Evolutionary conservation across 1,139 yeast species (phyloP).

Genomic region (Candida sp.): DNA sequence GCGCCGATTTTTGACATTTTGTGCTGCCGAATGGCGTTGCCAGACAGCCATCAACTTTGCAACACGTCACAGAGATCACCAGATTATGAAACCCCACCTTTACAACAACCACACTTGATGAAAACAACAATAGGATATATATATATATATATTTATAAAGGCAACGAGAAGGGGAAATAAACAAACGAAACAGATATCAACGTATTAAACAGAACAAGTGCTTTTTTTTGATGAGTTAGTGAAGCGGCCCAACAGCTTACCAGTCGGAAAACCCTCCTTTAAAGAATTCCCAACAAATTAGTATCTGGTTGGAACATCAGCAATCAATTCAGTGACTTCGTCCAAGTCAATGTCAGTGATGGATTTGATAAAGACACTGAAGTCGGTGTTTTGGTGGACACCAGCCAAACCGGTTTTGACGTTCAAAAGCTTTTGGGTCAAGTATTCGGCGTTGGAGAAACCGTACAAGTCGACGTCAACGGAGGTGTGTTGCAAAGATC

Average conservation of each 20-base stretch:
- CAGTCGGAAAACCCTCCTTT: background rate
- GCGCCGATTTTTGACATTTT: background rate
- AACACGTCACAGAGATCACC: too few relatives aligned
- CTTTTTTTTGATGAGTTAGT: too few relatives aligned
- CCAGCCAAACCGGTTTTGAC: constrained; percentile 58
- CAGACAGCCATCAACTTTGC: too few relatives aligned
- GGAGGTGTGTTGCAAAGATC: constrained; percentile 90
- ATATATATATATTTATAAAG: background rate
- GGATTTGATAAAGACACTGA: constrained; percentile 71
- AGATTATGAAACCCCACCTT: too few relatives aligned
- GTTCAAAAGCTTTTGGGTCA: constrained; percentile 37
- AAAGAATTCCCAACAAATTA: constrained; percentile 6
- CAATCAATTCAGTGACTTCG: constrained; percentile 51
- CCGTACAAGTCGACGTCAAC: constrained; percentile 90
- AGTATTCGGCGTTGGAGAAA: constrained; percentile 55
- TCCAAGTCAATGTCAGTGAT: constrained; percentile 59
- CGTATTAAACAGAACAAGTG: background rate
- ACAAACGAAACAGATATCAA: background rate
- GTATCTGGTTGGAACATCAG: constrained; percentile 24
- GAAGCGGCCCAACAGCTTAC: too few relatives aligned
- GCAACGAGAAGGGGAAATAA: background rate
- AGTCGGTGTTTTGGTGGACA: constrained; percentile 82
- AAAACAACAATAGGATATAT: background rate
- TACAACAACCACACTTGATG: background rate
- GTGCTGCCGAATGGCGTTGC: background rate